These are phyloP conservation scores for Chalaropsis ovoidea DNA, from an alignment of 2,329 filamentous ascomycete genomes.

Conservation along the genomic window DNA sequence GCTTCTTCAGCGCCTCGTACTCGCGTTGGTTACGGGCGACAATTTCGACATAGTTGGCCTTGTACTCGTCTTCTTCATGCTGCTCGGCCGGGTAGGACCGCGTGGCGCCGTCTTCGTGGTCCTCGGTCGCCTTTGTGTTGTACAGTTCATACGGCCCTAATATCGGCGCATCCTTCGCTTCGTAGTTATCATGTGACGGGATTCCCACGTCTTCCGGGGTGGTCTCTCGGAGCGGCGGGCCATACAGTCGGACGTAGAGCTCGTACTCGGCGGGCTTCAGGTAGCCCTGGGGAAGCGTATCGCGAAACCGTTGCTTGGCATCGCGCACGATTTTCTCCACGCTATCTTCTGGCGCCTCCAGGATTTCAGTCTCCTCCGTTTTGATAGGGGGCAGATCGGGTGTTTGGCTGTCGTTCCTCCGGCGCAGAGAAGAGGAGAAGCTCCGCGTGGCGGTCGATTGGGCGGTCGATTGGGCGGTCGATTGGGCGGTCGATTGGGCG, in stretches of 20 bases:
- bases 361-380: background rate
- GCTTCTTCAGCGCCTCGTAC: conserved; percentile 45
- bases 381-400: background rate
- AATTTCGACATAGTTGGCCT: conserved; percentile 36
- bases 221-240: conserved; percentile 57
- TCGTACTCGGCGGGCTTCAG: conserved; percentile 59
- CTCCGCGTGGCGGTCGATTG: background rate
- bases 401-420: conserved; percentile 5
- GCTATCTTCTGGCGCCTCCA: conserved; percentile 29
- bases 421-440: background rate
- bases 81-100: conserved; percentile 19
- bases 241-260: conserved; percentile 73
- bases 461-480: background rate
- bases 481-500: background rate
- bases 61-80: conserved; percentile 14
- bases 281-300: conserved; percentile 62
- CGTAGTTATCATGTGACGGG: conserved; percentile 31
- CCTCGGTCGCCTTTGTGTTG: conserved; percentile 18
- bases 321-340: conserved; percentile 57
- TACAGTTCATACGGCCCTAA: conserved; percentile 12
- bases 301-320: conserved; percentile 65
- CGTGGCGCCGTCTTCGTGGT: conserved; percentile 15
- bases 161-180: conserved; percentile 25
- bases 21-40: conserved; percentile 46
- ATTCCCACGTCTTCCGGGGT: conserved; percentile 49